Conservation (phyloP, 257 asterid genomes). For the Nicotiana paniculata region DNA sequence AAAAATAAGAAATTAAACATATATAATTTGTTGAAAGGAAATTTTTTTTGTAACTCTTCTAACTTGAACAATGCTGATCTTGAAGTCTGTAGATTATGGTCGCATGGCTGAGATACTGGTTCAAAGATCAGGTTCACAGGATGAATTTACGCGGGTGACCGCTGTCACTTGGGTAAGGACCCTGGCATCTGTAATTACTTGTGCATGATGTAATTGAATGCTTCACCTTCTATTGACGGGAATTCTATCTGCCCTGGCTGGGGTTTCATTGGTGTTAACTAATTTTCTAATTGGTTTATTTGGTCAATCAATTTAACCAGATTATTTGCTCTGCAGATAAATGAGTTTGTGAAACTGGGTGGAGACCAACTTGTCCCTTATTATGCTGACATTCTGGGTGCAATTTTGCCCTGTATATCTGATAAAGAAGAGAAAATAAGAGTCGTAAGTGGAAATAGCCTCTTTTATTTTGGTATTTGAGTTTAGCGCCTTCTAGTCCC, state of each 20-base stretch:
- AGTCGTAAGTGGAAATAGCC: conserved; percentile 52
- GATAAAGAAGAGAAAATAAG: conserved; percentile 98
- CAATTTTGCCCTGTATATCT: conserved; percentile 94
- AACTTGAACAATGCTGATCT: conserved; percentile 30
- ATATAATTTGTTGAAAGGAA: not conserved
- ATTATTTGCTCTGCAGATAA: conserved; percentile 49
- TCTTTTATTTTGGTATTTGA: not conserved
- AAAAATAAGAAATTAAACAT: not conserved
- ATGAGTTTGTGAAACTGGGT: conserved; percentile 98
- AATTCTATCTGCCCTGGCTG: no score
- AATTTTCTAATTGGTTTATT: no score
- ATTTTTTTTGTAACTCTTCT: conserved; percentile 12
- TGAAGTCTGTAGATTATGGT: conserved; percentile 99
- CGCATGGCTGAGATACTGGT: conserved; percentile 99
- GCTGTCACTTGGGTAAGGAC: conserved; percentile 91
- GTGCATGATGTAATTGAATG: conserved; percentile 2
- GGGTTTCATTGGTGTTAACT: no score
- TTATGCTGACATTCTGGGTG: conserved; percentile 97
- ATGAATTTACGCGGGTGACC: conserved; percentile 93
- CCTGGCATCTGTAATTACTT: conserved; percentile 4
- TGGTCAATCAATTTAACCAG: conserved; percentile 7
- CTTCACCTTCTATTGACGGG: no score
- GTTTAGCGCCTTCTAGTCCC: not conserved
- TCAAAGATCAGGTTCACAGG: conserved; percentile 86
- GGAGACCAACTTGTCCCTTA: conserved; percentile 95